Evolutionary conservation across 306 rosid genomes (phyloP).

Genomic region (Hippophae rhamnoides): DNA sequence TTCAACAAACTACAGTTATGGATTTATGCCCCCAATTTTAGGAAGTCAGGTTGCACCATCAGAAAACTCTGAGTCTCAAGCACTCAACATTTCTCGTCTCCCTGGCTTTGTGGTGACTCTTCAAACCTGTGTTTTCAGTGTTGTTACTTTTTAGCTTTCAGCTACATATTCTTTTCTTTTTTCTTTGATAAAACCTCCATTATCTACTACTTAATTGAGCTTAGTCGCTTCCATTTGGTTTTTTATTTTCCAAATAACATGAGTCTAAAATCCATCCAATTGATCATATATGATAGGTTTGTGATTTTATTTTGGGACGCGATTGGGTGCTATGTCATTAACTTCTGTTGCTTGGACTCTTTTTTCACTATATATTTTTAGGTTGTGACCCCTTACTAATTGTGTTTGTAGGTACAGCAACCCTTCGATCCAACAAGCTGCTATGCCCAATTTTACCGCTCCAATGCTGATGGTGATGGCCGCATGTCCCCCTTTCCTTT

Average conservation of each 20-base stretch:
- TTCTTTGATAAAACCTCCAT: too few relatives aligned
- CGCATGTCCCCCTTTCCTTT: conserved; percentile 78
- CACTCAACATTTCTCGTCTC: conserved; percentile 63
- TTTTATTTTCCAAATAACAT: too few relatives aligned
- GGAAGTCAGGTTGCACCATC: conserved; percentile 64
- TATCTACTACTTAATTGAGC: too few relatives aligned
- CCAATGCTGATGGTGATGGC: conserved; percentile 76
- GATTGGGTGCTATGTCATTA: too few relatives aligned
- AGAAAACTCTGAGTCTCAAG: conserved; percentile 77
- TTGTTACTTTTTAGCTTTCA: neutral
- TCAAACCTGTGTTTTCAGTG: conserved; percentile 3
- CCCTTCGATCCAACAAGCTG: conserved; percentile 74
- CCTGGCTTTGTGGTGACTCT: conserved; percentile 71
- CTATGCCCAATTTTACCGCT: conserved; percentile 78
- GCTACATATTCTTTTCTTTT: too few relatives aligned
- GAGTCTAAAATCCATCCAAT: too few relatives aligned
- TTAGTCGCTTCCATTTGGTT: too few relatives aligned
- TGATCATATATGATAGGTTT: too few relatives aligned
- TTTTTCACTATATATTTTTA: too few relatives aligned
- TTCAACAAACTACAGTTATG: conserved; percentile 60
- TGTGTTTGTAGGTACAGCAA: conserved; percentile 57
- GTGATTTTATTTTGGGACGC: too few relatives aligned
- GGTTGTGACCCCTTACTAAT: too few relatives aligned
- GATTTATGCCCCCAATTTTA: conserved; percentile 62
- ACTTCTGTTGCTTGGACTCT: too few relatives aligned